These are phyloP conservation scores for Xylaria bambusicola DNA, from an alignment of 495 filamentous ascomycete genomes.

Conservation along the genomic window DNA sequence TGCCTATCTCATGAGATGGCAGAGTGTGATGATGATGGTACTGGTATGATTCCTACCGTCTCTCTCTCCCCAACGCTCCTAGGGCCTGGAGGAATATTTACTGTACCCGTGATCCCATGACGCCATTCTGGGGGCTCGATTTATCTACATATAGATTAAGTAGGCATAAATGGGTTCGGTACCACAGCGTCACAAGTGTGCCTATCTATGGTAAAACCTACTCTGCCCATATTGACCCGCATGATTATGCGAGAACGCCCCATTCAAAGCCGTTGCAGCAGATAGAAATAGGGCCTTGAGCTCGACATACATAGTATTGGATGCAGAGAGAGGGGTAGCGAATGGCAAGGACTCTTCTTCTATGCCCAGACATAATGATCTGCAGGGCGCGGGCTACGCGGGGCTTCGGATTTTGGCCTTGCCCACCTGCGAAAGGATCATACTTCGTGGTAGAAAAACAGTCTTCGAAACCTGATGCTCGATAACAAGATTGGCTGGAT, in stretches of 20 bases:
- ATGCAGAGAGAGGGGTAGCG: not conserved
- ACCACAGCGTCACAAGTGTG: not conserved
- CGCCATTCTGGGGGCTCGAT: not conserved
- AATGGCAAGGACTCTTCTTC: not conserved
- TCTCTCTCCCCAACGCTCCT: too few species aligned
- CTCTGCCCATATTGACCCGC: not conserved
- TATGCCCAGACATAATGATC: conserved; percentile 12
- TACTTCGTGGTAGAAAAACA: not conserved
- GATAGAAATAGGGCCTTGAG: too few species aligned
- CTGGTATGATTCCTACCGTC: too few species aligned
- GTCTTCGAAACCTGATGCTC: not conserved
- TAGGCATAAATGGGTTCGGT: not conserved
- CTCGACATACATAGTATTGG: too few species aligned
- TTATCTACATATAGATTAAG: not conserved
- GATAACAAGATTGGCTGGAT: conserved; percentile 6
- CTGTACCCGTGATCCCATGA: conserved; percentile 14
- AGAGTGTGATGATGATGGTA: not conserved
- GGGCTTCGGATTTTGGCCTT: conserved; percentile 6
- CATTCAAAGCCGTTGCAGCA: not conserved
- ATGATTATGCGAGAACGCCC: conserved; percentile 7
- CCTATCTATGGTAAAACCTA: not conserved
- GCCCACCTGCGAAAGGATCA: conserved; percentile 2
- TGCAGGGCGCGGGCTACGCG: conserved; percentile 6
- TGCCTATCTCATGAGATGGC: conserved; percentile 1
- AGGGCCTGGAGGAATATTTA: not conserved